These are phyloP conservation scores for Nymphaea thermarum DNA, from an alignment of 164 flowering plant species.

Conservation along the genomic window DNA sequence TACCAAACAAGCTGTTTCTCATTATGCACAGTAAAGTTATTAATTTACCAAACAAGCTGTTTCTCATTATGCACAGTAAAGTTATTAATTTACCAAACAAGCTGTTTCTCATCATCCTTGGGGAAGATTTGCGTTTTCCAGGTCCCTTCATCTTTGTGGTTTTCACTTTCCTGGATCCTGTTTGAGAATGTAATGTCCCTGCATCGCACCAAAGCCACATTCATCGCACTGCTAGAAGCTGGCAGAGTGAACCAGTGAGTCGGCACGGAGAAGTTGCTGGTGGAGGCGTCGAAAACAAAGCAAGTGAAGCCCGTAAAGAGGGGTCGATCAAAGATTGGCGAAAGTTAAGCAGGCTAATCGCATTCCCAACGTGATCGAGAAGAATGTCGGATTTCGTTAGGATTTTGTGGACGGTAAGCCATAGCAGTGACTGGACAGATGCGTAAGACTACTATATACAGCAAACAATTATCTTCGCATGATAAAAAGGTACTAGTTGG, in stretches of 20 bases:
- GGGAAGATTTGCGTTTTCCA: constrained; percentile 20
- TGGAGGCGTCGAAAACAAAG: constrained; percentile 39
- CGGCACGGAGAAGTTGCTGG: constrained; percentile 91
- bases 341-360: not conserved
- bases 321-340: not conserved
- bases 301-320: not conserved
- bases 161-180: constrained; percentile 91
- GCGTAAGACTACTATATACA: too few species aligned
- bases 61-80: not conserved
- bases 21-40: too few species aligned
- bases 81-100: too few species aligned
- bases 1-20: not conserved
- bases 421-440: too few species aligned
- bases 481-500: too few species aligned
- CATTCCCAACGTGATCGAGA: too few species aligned
- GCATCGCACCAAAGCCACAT: constrained; percentile 89
- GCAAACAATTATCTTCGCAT: too few species aligned
- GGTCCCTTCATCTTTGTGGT: constrained; percentile 83
- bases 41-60: too few species aligned
- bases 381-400: too few species aligned
- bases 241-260: constrained; percentile 96
- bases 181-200: constrained; percentile 98
- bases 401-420: too few species aligned
- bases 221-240: constrained; percentile 78
- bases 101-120: not conserved